Evolutionary conservation across 495 filamentous ascomycete genomes (phyloP).

Genomic region (Neurospora tetraspora): DNA sequence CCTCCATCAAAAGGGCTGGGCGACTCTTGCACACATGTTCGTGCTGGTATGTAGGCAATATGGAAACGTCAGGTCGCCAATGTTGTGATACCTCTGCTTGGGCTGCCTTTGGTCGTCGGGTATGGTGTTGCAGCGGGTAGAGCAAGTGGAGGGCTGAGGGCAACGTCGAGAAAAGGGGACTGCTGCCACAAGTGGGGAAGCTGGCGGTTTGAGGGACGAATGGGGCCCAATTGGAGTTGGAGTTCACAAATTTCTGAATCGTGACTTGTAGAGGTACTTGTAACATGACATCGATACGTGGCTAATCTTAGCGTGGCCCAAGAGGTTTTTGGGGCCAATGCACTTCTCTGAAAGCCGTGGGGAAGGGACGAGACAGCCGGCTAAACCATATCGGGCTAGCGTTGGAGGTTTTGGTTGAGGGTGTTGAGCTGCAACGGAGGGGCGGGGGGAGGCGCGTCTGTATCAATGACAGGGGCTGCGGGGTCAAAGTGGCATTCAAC

Average conservation of each 20-base stretch:
- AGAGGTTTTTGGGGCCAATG: not conserved
- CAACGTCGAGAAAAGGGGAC: not conserved
- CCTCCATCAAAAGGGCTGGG: not conserved
- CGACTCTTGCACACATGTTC: not conserved
- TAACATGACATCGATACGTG: not conserved
- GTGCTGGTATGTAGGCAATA: not conserved
- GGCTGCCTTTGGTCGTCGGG: not conserved
- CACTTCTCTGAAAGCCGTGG: slow-evolving; percentile 9
- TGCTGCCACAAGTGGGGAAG: not conserved
- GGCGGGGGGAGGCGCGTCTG: slow-evolving; percentile 9
- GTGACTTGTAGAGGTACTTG: not conserved
- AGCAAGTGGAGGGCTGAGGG: not conserved
- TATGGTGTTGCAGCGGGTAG: not conserved
- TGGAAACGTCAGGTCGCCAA: not conserved
- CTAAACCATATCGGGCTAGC: slow-evolving; percentile 15
- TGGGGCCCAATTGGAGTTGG: not conserved
- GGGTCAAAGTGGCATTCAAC: slow-evolving; percentile 24
- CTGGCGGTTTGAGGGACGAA: not conserved
- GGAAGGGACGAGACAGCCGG: slow-evolving; percentile 5
- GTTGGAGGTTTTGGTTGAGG: slow-evolving; percentile 23
- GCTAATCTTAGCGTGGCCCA: not conserved
- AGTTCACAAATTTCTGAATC: not conserved
- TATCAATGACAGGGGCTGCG: slow-evolving; percentile 11
- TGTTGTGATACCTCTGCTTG: not conserved
- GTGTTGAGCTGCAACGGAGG: slow-evolving; percentile 5